Evolutionary conservation across 2,329 filamentous ascomycete species (phyloP).

Genomic region (Alternaria panax): DNA sequence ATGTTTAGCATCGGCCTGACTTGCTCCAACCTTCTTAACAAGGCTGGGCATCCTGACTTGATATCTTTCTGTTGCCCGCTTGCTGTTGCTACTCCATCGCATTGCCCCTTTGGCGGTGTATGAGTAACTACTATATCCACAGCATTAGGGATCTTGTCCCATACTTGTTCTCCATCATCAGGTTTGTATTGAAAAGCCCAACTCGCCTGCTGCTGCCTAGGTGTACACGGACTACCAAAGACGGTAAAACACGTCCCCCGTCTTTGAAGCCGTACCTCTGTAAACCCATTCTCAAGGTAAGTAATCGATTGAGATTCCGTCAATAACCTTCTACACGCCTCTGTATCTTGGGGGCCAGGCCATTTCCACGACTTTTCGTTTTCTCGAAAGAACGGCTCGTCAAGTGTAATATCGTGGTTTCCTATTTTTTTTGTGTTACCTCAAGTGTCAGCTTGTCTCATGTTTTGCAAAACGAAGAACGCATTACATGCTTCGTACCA

Average conservation of each 20-base stretch:
- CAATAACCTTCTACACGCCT: slow-evolving; percentile 64
- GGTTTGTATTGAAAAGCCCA: slow-evolving; percentile 74
- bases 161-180: slow-evolving; percentile 57
- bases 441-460: background rate
- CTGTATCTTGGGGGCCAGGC: slow-evolving; percentile 61
- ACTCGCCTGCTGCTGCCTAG: slow-evolving; percentile 53
- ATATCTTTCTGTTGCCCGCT: slow-evolving; percentile 26
- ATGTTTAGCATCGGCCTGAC: slow-evolving; percentile 70
- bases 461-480: background rate
- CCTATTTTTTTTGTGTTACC: too few relatives aligned
- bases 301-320: slow-evolving; percentile 61
- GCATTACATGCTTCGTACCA: slow-evolving; percentile 56
- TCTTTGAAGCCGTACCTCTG: slow-evolving; percentile 63
- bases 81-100: slow-evolving; percentile 53
- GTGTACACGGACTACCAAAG: slow-evolving; percentile 76
- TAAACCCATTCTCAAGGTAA: slow-evolving; percentile 69
- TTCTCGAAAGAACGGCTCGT: slow-evolving; percentile 66
- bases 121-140: slow-evolving; percentile 75
- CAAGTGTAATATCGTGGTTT: slow-evolving; percentile 78
- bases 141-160: slow-evolving; percentile 67
- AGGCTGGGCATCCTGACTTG: slow-evolving; percentile 65
- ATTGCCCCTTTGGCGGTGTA: slow-evolving; percentile 68
- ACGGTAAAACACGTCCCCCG: slow-evolving; percentile 69
- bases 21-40: slow-evolving; percentile 65
- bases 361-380: slow-evolving; percentile 65